A percentile compares a stretch with the other conserved stretches of the same genome.
Conservation (phyloP, 2,329 filamentous ascomycete species). For the Plectosphaerella cucumerina region DNA sequence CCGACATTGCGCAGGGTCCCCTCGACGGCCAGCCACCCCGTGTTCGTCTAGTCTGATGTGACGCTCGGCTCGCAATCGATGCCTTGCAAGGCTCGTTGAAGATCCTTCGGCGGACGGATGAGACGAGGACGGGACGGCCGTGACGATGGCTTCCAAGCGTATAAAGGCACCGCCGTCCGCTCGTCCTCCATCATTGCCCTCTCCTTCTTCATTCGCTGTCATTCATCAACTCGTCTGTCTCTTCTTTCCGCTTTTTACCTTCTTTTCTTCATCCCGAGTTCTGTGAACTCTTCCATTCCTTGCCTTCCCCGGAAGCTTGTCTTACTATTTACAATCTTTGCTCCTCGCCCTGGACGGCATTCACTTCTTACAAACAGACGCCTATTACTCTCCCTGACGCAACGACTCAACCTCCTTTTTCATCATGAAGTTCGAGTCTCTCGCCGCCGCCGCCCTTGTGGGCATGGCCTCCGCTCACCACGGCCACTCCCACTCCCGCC, state of each 20-base stretch:
- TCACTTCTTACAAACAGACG: background rate
- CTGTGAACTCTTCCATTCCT: conserved; percentile 17
- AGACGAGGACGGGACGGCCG: background rate
- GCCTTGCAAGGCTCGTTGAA: too few species aligned
- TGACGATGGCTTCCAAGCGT: background rate
- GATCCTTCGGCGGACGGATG: background rate
- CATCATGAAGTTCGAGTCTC: conserved; percentile 15
- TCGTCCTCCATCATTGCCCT: background rate
- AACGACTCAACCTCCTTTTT: background rate
- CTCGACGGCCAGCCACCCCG: background rate
- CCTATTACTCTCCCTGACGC: background rate
- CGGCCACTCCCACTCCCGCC: conserved; percentile 4
- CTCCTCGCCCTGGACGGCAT: background rate
- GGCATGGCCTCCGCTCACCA: conserved; percentile 7
- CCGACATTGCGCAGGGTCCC: background rate
- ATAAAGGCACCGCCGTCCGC: background rate
- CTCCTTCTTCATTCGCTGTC: background rate
- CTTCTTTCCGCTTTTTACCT: conserved; percentile 1
- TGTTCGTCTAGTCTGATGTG: background rate
- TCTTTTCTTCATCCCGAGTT: conserved; percentile 9
- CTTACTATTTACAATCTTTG: background rate
- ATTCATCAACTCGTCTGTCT: background rate
- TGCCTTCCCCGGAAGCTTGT: conserved; percentile 4
- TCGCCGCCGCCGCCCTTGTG: conserved; percentile 9
- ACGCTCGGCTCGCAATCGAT: too few species aligned